Evolutionary conservation across 106 monocot species (phyloP).

Genomic region (Hemerocallis citrina): DNA sequence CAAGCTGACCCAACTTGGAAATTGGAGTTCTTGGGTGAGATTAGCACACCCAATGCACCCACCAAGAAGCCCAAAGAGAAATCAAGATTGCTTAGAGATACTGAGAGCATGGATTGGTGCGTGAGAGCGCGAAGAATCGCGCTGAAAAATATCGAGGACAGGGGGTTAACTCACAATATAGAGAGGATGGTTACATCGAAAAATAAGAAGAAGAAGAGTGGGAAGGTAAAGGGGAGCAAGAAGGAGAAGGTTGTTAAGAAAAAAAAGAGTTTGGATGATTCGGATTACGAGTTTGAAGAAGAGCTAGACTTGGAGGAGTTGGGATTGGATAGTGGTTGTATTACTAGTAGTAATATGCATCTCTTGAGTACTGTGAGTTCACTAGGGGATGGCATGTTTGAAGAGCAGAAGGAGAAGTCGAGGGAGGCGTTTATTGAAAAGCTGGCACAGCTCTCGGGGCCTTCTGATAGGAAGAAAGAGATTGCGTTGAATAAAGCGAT

Average conservation of each 20-base stretch:
- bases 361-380: slow-evolving; percentile 25
- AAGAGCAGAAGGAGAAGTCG: slow-evolving; percentile 48
- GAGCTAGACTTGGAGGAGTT: slow-evolving; percentile 14
- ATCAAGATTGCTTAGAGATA: slow-evolving; percentile 50
- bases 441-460: slow-evolving; percentile 66
- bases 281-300: slow-evolving; percentile 35
- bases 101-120: slow-evolving; percentile 92
- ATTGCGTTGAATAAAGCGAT: slow-evolving; percentile 61
- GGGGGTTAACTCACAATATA: slow-evolving; percentile 42
- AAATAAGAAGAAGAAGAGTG: slow-evolving; percentile 70
- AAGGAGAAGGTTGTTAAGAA: slow-evolving; percentile 19
- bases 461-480: slow-evolving; percentile 79
- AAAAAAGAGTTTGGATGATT: slow-evolving; percentile 11
- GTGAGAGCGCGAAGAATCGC: slow-evolving; percentile 69
- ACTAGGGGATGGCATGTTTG: slow-evolving; percentile 68
- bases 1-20: slow-evolving; percentile 39
- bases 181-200: slow-evolving; percentile 59
- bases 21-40: slow-evolving; percentile 61
- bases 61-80: slow-evolving; percentile 29
- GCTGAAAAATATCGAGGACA: slow-evolving; percentile 54
- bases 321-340: not conserved
- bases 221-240: slow-evolving; percentile 9
- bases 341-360: slow-evolving; percentile 3
- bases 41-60: slow-evolving; percentile 5
- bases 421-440: slow-evolving; percentile 65